Evolutionary conservation across 176 grass and related monocot species (phyloP).

Genomic region (Metroxylon sagu): DNA sequence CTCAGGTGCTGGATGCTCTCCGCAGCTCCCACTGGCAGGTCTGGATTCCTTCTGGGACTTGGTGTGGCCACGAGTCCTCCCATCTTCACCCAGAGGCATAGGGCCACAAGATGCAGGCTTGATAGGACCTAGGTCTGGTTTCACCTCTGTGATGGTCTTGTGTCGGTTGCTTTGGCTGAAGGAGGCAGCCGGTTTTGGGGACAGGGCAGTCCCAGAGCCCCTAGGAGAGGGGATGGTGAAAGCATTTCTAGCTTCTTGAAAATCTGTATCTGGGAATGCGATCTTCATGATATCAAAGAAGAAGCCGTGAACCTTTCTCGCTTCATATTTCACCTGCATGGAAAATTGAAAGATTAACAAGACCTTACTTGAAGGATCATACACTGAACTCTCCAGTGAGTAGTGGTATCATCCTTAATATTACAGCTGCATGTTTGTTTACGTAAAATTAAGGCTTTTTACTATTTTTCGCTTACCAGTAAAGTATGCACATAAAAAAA

Average conservation of each 20-base stretch:
- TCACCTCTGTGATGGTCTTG: constrained; percentile 17
- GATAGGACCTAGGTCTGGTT: constrained; percentile 23
- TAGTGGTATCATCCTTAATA: no score
- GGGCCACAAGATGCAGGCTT: constrained; percentile 19
- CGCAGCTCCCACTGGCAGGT: constrained; percentile 27
- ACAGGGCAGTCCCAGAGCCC: constrained; percentile 15
- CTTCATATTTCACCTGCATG: constrained; percentile 63
- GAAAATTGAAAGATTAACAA: no score
- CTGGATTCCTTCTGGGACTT: constrained; percentile 49
- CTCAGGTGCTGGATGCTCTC: constrained; percentile 24
- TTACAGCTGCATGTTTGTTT: no score
- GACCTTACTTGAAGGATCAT: no score
- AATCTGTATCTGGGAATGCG: constrained; percentile 93
- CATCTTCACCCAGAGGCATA: constrained; percentile 12
- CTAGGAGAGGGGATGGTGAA: constrained; percentile 50
- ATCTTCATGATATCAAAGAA: constrained; percentile 99
- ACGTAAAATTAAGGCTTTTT: no score
- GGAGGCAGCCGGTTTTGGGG: constrained; percentile 3
- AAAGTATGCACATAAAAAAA: no score
- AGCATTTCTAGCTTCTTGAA: constrained; percentile 49
- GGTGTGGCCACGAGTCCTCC: constrained; percentile 17
- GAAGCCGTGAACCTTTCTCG: constrained; percentile 63
- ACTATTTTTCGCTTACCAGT: no score
- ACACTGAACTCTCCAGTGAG: no score
- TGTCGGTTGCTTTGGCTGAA: constrained; percentile 34